Conservation (phyloP, 495 filamentous ascomycete genomes). For the Penicillium canariense region DNA sequence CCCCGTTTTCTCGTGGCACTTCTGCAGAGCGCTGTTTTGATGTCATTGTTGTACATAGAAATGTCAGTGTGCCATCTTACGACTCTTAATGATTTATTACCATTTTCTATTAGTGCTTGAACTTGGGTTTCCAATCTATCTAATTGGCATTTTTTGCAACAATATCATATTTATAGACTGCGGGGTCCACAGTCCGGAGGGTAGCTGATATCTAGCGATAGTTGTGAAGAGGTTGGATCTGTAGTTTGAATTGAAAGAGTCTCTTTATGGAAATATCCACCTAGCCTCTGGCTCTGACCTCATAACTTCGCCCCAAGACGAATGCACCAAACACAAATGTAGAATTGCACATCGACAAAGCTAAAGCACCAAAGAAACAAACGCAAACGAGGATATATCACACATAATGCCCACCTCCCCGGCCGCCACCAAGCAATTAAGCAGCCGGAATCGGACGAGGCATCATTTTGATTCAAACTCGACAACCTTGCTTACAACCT, state of each 20-base stretch:
- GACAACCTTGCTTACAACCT: constrained; percentile 39
- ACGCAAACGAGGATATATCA: background rate
- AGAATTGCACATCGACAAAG: constrained; percentile 14
- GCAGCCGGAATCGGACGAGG: constrained; percentile 4
- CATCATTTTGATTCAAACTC: constrained; percentile 41
- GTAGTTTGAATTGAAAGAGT: background rate
- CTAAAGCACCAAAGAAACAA: constrained; percentile 7
- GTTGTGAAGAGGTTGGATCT: background rate
- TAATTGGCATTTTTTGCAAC: background rate
- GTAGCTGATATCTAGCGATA: background rate
- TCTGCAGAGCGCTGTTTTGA: constrained; percentile 13
- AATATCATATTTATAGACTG: no score
- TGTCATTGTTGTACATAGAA: constrained; percentile 32
- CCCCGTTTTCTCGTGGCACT: background rate
- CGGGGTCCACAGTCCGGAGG: no score
- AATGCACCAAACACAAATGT: constrained; percentile 10
- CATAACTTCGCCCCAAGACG: background rate
- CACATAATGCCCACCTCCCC: background rate
- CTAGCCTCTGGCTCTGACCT: background rate
- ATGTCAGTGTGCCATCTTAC: constrained; percentile 20
- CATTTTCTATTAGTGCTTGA: background rate
- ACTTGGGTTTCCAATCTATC: background rate
- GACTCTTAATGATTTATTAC: constrained; percentile 9
- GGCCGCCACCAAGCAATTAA: no score
- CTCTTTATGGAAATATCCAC: background rate